Evolutionary conservation across 2,329 filamentous ascomycete genomes (phyloP), one percentile per base, ranked within the genome.

Genomic region (Paecilomyces sp.): DNA sequence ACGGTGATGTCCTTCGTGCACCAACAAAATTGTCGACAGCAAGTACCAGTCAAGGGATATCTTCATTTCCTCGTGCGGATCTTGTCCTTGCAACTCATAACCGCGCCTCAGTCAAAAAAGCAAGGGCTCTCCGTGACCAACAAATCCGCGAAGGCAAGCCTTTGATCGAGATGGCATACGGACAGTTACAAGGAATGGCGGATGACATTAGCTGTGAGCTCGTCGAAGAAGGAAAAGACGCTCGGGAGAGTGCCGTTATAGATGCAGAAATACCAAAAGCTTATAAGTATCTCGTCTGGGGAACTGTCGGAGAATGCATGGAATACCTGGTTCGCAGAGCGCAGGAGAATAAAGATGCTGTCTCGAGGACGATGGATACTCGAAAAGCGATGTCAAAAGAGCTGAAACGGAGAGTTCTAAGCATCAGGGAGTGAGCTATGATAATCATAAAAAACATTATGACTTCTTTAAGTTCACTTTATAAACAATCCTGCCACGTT

Each of bases 31-130:
- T 71, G 72, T 2, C 60, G 71, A 6, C 66, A 64, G 0, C 72
- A 74, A 24, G 25, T 9, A 15, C 13, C 24, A 47, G 65, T 74
- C 75, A 66, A 54, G 7, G 41, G 18, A 2, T n/a, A 15, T 33
- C 15, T 6, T 12, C 36, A 30, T 88, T 85, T 69, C 87, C 85
- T 0, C 70, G 71, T 5, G 80, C 86, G 12, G 76, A 81, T 62
- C 75, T 95, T 31, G 83, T 96, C 12, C 81, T 96, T 13, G 92
- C 91, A 15, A 89, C 89, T 0, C 92, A 96, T 79, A 96, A 96
- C 70, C 83, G 84, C 56, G 82, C 83, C 54, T 90, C 89, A 1
- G 87, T 96, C 13, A 66, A 74, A 22, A 77, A 78, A 53, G 83
- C 83, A 0, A 77, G 79, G 58, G 67, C 70, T 11, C 74, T 84